phyloP scores from a whole-genome alignment of 2,329 filamentous ascomycete genomes.

The Akanthomyces lecanii region DNA sequence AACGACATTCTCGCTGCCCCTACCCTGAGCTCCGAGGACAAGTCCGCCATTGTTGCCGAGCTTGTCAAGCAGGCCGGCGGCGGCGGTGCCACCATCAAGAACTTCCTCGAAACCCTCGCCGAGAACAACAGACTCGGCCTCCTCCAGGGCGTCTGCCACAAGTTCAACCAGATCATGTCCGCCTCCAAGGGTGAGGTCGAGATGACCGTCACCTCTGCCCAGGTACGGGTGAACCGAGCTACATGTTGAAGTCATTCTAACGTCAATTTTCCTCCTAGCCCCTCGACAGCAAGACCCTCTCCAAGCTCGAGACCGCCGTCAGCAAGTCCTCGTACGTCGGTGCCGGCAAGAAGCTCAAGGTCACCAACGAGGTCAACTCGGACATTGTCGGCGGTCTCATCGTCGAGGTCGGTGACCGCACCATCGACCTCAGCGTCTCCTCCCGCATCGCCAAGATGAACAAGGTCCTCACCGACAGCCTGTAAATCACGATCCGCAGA shows the following conservation, averaged over 20 bases:
- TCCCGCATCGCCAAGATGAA: conserved; percentile 97
- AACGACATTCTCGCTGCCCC: conserved; percentile 70
- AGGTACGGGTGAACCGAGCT: conserved; percentile 51
- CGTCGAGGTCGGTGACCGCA: conserved; percentile 95
- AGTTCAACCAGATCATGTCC: conserved; percentile 84
- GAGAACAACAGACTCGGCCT: conserved; percentile 93
- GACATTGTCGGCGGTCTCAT: conserved; percentile 91
- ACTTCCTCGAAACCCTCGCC: conserved; percentile 85
- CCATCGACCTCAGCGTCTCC: conserved; percentile 94
- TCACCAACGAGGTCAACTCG: conserved; percentile 91
- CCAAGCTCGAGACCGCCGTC: conserved; percentile 80
- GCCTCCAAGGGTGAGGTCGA: conserved; percentile 91
- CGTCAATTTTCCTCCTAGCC: conserved; percentile 46
- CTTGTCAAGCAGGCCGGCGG: conserved; percentile 76
- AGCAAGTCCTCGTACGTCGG: conserved; percentile 84
- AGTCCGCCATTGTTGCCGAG: conserved; percentile 80
- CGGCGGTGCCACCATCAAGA: conserved; percentile 81
- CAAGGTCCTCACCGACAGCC: conserved; percentile 93
- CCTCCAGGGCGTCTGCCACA: conserved; percentile 75
- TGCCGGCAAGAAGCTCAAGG: conserved; percentile 96
- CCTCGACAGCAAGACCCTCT: conserved; percentile 82
- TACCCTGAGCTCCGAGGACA: conserved; percentile 73
- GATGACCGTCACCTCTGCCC: conserved; percentile 83
- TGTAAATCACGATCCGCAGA: conserved; percentile 61
- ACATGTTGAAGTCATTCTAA: conserved; percentile 21